Conservation (phyloP, 352 stramenopile species). For the Blastocystis sp. region DNA sequence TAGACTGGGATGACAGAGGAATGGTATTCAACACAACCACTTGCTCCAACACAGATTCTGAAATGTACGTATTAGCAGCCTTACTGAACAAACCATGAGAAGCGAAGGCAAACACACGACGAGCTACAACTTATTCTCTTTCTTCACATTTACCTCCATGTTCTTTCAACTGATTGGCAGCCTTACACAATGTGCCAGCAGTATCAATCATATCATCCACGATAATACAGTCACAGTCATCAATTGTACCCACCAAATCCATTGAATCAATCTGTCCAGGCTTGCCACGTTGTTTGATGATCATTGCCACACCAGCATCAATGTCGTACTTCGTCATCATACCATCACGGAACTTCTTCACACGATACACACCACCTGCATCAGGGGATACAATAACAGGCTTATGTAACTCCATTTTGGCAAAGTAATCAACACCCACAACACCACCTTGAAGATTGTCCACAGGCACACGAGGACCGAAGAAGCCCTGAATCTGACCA, state of each 20-base stretch:
- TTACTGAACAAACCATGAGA: slow-evolving; percentile 94
- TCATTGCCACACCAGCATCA: slow-evolving; percentile 96
- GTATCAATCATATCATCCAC: slow-evolving; percentile 99
- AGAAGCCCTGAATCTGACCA: slow-evolving; percentile 93
- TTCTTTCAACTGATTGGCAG: slow-evolving; percentile 86
- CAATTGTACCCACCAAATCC: slow-evolving; percentile 96
- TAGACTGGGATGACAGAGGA: slow-evolving; percentile 70
- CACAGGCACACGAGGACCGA: slow-evolving; percentile 92
- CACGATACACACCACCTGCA: slow-evolving; percentile 92
- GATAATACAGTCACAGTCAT: slow-evolving; percentile 97
- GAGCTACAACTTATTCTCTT: slow-evolving; percentile 32
- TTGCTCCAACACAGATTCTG: slow-evolving; percentile 80
- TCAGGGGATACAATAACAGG: slow-evolving; percentile 97
- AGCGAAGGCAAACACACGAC: slow-evolving; percentile 96
- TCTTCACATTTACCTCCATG: slow-evolving; percentile 75
- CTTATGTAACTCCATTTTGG: slow-evolving; percentile 92
- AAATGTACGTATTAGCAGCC: slow-evolving; percentile 78
- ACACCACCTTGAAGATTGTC: slow-evolving; percentile 93
- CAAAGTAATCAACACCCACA: slow-evolving; percentile 86
- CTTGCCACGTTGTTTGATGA: slow-evolving; percentile 98
- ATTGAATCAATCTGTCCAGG: slow-evolving; percentile 93
- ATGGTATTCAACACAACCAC: slow-evolving; percentile 85
- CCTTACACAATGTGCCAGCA: slow-evolving; percentile 93
- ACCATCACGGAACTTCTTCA: slow-evolving; percentile 99
- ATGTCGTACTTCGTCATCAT: slow-evolving; percentile 80